These are phyloP conservation scores for Cyclotella sp. DNA, from an alignment of 108 stramenopile species.

Conservation along the genomic window DNA sequence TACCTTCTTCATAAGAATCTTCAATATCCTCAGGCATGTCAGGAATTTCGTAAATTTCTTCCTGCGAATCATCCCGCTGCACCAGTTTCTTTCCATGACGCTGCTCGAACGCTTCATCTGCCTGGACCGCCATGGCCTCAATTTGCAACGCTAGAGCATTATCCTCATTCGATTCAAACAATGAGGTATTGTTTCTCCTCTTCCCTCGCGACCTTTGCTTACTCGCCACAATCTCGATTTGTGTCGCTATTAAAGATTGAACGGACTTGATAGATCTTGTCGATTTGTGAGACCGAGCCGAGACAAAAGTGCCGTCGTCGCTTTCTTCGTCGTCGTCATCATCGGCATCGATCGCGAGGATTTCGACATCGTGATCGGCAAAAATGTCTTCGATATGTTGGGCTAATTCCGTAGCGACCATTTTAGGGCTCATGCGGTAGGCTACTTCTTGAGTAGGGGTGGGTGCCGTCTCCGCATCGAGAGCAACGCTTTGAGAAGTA, in stretches of 20 bases:
- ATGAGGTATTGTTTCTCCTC: conserved; percentile 1
- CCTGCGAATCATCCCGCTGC: background rate
- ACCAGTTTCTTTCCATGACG: conserved; percentile 24
- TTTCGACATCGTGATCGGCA: conserved; percentile 49
- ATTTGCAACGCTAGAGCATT: conserved; percentile 47
- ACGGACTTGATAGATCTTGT: conserved; percentile 17
- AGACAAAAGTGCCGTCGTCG: conserved; percentile 50
- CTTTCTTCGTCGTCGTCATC: conserved; percentile 29
- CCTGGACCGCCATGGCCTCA: conserved; percentile 53
- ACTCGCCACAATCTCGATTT: conserved; percentile 8
- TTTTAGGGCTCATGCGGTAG: conserved; percentile 46
- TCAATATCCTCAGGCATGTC: background rate
- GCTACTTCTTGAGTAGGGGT: background rate
- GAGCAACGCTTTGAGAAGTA: background rate
- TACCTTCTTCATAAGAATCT: background rate
- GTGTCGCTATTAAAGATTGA: conserved; percentile 8
- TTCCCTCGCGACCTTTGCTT: conserved; percentile 11
- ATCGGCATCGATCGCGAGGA: conserved; percentile 49
- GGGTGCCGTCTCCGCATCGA: background rate
- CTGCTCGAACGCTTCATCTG: conserved; percentile 47
- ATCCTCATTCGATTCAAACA: conserved; percentile 33
- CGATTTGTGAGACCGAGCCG: conserved; percentile 39
- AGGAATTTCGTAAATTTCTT: conserved; percentile 6
- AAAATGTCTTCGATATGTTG: conserved; percentile 49
- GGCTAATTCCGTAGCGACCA: conserved; percentile 49